Percentiles rank a stretch among this genome's conserved stretches.
These are phyloP conservation scores for Arctium minus DNA, from an alignment of 129 eudicot genomes.

Conservation along the genomic window DNA sequence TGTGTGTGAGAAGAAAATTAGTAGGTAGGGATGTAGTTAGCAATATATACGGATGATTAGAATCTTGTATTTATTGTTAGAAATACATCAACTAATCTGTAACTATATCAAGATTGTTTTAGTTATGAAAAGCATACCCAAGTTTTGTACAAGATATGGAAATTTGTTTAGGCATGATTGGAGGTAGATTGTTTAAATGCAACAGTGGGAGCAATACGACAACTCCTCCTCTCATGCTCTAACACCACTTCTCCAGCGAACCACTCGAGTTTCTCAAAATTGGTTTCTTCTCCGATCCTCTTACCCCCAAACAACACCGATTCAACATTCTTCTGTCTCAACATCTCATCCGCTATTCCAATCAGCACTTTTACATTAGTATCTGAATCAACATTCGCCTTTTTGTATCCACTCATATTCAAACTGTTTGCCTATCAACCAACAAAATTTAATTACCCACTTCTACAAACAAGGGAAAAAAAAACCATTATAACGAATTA, in stretches of 20 bases:
- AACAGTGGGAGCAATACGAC: constrained; percentile 80
- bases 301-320: constrained; percentile 75
- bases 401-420: constrained; percentile 33
- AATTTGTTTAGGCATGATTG: constrained; percentile 16
- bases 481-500: neutral
- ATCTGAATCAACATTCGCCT: constrained; percentile 49
- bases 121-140: neutral
- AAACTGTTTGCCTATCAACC: constrained; percentile 62
- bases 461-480: neutral
- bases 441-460: neutral
- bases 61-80: too few species aligned
- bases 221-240: constrained; percentile 88
- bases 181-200: constrained; percentile 69
- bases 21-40: too few species aligned
- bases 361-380: constrained; percentile 52
- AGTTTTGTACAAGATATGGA: neutral
- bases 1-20: too few species aligned
- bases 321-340: constrained; percentile 77
- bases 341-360: constrained; percentile 67
- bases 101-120: neutral
- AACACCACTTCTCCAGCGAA: constrained; percentile 80
- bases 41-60: too few species aligned
- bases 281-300: constrained; percentile 64
- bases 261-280: constrained; percentile 80
- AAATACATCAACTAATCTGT: too few species aligned